phyloP scores from a whole-genome alignment of 306 rosid species.

The Sicyos baderoa region DNA sequence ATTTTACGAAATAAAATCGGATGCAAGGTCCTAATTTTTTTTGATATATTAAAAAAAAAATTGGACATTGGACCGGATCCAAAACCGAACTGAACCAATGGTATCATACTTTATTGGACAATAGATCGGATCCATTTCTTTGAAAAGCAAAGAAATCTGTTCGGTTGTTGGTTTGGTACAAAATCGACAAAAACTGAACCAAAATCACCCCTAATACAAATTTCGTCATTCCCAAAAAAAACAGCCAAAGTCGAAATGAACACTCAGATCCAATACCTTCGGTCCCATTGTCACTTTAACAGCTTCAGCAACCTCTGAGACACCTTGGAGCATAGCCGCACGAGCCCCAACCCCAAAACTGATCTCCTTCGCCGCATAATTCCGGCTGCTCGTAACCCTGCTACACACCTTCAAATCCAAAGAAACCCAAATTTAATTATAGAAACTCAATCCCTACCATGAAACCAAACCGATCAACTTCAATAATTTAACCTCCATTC shows the following conservation, averaged over 20 bases:
- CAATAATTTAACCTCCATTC: neutral
- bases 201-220: no score
- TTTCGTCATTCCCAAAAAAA: neutral
- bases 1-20: no score
- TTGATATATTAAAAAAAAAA: no score
- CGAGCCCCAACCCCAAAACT: slow-evolving; percentile 81
- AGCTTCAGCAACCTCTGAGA: slow-evolving; percentile 87
- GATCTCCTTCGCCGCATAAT: slow-evolving; percentile 72
- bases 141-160: no score
- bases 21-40: no score
- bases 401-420: slow-evolving; percentile 32
- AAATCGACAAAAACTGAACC: no score
- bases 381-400: slow-evolving; percentile 45
- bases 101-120: no score
- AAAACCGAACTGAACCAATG: no score
- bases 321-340: slow-evolving; percentile 79
- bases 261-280: slow-evolving; percentile 42
- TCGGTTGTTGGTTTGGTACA: no score
- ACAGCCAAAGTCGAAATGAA: neutral
- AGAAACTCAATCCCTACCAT: neutral
- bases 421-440: neutral
- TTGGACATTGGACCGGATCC: no score
- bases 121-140: no score
- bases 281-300: slow-evolving; percentile 99
- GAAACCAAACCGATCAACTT: slow-evolving; percentile 3